Percentiles rank a stretch among this genome's conserved stretches.
These are phyloP conservation scores for Coemansia sp. DNA, from an alignment of 192 early-diverging fungal genomes.

Conservation along the genomic window DNA sequence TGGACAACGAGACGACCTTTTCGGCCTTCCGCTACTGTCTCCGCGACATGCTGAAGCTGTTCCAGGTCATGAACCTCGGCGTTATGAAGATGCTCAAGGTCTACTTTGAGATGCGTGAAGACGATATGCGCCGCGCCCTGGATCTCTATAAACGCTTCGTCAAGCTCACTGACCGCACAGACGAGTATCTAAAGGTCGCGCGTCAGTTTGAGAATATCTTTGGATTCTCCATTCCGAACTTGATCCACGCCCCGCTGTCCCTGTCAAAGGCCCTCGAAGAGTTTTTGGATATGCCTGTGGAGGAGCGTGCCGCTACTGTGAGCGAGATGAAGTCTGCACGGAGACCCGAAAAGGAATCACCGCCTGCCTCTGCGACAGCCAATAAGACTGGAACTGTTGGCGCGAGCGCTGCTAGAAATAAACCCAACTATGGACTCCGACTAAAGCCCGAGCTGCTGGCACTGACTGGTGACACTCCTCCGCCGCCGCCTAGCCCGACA, in stretches of 20 bases:
- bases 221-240: conserved; percentile 54
- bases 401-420: conserved; percentile 8
- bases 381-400: conserved; percentile 16
- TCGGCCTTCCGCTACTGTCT: conserved; percentile 56
- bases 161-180: conserved; percentile 56
- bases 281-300: conserved; percentile 52
- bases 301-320: conserved; percentile 30
- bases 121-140: conserved; percentile 56
- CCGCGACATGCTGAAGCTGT: conserved; percentile 59
- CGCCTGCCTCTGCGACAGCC: neutral
- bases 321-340: conserved; percentile 28
- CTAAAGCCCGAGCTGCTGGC: conserved; percentile 53
- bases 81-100: conserved; percentile 63
- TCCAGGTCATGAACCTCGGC: conserved; percentile 61
- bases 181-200: conserved; percentile 55
- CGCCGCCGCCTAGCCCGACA: conserved; percentile 7
- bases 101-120: conserved; percentile 57
- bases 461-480: conserved; percentile 12
- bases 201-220: conserved; percentile 55
- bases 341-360: conserved; percentile 22
- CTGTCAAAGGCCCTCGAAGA: conserved; percentile 56
- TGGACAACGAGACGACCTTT: conserved; percentile 60
- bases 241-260: conserved; percentile 58
- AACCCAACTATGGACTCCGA: conserved; percentile 49
- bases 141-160: conserved; percentile 61